Evolutionary conservation across 306 rosid genomes (phyloP).

Genomic region (Prinsepia uniflora): DNA sequence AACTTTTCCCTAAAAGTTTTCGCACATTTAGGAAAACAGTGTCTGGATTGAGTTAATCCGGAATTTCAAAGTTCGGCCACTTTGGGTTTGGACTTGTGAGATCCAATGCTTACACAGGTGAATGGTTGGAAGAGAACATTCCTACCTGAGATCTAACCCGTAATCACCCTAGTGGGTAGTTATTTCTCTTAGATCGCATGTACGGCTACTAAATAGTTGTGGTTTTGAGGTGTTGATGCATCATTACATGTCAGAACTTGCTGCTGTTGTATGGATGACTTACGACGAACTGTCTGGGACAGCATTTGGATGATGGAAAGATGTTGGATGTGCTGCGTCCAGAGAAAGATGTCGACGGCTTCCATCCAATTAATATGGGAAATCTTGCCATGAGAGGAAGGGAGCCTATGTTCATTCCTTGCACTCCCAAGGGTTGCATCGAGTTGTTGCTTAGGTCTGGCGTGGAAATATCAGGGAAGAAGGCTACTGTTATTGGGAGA

Average conservation of each 20-base stretch:
- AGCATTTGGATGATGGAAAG: conserved; percentile 77
- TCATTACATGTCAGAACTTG: conserved; percentile 32
- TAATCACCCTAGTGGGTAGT: conserved; percentile 9
- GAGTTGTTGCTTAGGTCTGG: conserved; percentile 87
- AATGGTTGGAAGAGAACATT: not conserved
- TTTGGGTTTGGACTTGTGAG: not conserved
- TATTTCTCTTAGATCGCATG: conserved; percentile 16
- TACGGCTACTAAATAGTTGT: conserved; percentile 25
- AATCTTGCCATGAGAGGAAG: conserved; percentile 80
- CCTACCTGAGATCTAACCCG: not conserved
- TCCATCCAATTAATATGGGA: conserved; percentile 81
- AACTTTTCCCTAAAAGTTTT: not conserved
- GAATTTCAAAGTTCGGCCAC: not conserved
- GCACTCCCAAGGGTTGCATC: conserved; percentile 89
- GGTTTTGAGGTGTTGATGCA: conserved; percentile 31
- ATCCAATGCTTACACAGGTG: not conserved
- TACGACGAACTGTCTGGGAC: conserved; percentile 45
- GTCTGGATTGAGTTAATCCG: not conserved
- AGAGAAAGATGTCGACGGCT: conserved; percentile 92
- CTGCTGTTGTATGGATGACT: conserved; percentile 40
- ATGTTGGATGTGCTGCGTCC: conserved; percentile 51
- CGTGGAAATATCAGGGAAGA: conserved; percentile 68
- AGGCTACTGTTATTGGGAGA: conserved; percentile 83
- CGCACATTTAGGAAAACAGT: not conserved
- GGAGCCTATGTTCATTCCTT: conserved; percentile 85